A percentile compares a stretch with the other conserved stretches of the same genome.
These are phyloP conservation scores for Chimonanthus salicifolius DNA, from an alignment of 164 flowering plant genomes.

Conservation along the genomic window DNA sequence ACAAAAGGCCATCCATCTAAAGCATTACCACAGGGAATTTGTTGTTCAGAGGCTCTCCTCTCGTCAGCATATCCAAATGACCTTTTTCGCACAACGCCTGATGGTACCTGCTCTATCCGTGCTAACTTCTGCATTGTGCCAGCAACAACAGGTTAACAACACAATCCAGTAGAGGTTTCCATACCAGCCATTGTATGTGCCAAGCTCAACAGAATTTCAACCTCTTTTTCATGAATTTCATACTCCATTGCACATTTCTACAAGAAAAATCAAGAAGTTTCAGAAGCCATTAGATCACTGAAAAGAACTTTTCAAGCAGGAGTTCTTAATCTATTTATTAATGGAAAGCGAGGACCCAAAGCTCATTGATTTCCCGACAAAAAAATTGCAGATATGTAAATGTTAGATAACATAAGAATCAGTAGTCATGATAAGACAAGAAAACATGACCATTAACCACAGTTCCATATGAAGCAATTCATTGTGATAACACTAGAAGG, in stretches of 20 bases:
- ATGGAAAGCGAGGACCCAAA: neutral
- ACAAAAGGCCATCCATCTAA: neutral
- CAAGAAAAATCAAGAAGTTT: neutral
- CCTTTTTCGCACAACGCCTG: neutral
- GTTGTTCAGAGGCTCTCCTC: slow-evolving; percentile 7
- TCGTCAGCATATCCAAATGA: slow-evolving; percentile 7
- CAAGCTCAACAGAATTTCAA: neutral
- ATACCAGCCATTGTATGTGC: neutral
- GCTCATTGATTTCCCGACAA: neutral
- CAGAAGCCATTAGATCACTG: neutral
- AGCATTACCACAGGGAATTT: slow-evolving; percentile 13
- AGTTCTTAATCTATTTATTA: neutral
- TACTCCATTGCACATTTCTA: neutral
- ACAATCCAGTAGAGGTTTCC: neutral
- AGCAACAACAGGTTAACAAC: too few relatives aligned
- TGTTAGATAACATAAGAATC: neutral
- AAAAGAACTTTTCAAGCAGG: neutral
- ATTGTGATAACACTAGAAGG: too few relatives aligned
- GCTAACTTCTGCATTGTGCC: neutral
- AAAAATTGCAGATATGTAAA: neutral
- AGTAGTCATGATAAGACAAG: too few relatives aligned
- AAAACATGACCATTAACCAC: too few relatives aligned
- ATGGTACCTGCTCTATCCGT: slow-evolving; percentile 11
- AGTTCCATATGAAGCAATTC: too few relatives aligned
- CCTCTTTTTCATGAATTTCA: slow-evolving; percentile 1